Evolutionary conservation across 306 rosid genomes (phyloP).

Genomic region (Oxytropis ochrocephala): DNA sequence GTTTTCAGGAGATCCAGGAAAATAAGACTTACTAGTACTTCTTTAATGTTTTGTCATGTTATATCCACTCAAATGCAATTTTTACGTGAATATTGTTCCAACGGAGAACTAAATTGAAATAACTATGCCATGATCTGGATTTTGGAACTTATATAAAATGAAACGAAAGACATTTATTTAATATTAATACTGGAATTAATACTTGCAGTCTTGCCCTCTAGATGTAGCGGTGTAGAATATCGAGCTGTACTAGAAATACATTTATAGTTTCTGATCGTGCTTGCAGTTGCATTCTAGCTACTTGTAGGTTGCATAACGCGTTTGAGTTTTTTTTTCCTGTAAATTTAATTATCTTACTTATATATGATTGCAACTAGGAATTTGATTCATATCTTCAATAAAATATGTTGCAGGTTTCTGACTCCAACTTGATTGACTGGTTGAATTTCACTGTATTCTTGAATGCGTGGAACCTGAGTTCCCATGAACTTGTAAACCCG

Average conservation of each 20-base stretch:
- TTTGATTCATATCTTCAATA: conserved; percentile 12
- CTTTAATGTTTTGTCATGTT: not conserved
- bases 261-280: not conserved
- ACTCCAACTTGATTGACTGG: conserved; percentile 78
- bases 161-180: not conserved
- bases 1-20: not conserved
- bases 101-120: not conserved
- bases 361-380: not conserved
- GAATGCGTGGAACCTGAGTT: conserved; percentile 75
- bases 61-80: not conserved
- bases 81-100: not conserved
- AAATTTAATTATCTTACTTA: not conserved
- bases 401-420: conserved; percentile 54
- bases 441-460: conserved; percentile 76
- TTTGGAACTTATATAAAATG: not conserved
- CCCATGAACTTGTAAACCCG: conserved; percentile 46
- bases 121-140: not conserved
- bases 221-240: conserved; percentile 1
- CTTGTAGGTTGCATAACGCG: not conserved
- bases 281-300: conserved; percentile 11
- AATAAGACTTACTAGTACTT: not conserved
- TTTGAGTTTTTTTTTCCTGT: not conserved
- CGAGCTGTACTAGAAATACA: not conserved
- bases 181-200: not conserved
- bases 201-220: not conserved